Base-by-base conservation (phyloP, 2,329 filamentous ascomycete species). In the Fusarium sp. region DNA sequence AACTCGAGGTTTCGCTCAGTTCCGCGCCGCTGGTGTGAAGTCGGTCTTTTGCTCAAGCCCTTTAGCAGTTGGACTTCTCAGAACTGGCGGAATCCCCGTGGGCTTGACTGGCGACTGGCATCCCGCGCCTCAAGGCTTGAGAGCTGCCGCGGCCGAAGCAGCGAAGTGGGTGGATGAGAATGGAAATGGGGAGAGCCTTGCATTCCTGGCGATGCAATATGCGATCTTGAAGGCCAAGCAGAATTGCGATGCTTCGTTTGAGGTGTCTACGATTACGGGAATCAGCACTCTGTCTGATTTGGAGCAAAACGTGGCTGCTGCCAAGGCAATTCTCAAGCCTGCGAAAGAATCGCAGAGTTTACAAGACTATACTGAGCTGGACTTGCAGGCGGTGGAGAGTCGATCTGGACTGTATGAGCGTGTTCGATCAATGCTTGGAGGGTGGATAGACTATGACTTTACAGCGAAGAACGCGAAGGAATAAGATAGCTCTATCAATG, bases 391-490 rank as follows among this genome's bases (percentile, higher is more conserved):
- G 7, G 29, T 61, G 0, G 45, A 61, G 20, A 62, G 45, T 15
- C 40, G 38, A 5, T 6, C n/a, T 16, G 5, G 3, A 7, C 1
- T 62, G 1, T 24, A 13, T 18, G 45, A 62, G 1, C 44, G 56
- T 2, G 59, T 62, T n/a, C 45, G 38, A 1, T 29, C 20, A 15
- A 61, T 62, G 1, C 3, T 62, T 11, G 55, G 59, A 3, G 20
- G n/a, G 11, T 62, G 59, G 59, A 3, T 62, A 3, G 58, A 62
- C 24, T 62, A 62, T 2, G 58, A 62, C n/a, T 62, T 62, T 3
- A 20, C 55, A 9, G 58, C 44, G 1, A 51, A 59, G 4, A 51
- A n/a, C 4, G 8, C 5, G 0, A 52, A 38, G 27, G 45, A 48
- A 8, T 48, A 22, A 48, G 8, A 8, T 20, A 22, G 5, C 2